A percentile compares a stretch with the other conserved stretches of the same genome.
phyloP scores from a whole-genome alignment of 768 basidiomycete species.

The Panaeolus papilionaceus region DNA sequence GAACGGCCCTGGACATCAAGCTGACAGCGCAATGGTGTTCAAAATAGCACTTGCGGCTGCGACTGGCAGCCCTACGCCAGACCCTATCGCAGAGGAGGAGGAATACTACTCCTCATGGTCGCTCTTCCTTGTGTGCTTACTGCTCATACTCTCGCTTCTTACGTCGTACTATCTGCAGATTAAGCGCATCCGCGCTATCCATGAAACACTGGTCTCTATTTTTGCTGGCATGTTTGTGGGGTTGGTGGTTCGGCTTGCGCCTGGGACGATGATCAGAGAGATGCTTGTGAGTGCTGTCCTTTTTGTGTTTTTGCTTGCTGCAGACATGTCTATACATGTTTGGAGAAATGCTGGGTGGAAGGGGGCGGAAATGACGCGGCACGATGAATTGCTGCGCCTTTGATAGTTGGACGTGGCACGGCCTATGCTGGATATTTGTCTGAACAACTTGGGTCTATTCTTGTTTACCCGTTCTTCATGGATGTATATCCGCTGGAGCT shows the following conservation, averaged over 20 bases:
- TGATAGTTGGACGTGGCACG: not conserved
- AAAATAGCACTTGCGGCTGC: conserved; percentile 38
- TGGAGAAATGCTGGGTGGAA: not conserved
- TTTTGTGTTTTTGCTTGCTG: not conserved
- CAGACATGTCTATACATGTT: not conserved
- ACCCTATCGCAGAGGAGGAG: conserved; percentile 70
- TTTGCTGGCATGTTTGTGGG: conserved; percentile 97
- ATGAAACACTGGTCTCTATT: conserved; percentile 96
- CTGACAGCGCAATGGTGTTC: conserved; percentile 37
- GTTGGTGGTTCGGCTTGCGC: conserved; percentile 85
- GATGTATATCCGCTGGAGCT: not conserved
- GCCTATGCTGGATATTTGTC: not conserved
- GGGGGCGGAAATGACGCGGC: not conserved
- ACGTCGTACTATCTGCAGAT: conserved; percentile 99
- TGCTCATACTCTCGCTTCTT: conserved; percentile 93
- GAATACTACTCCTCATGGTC: conserved; percentile 95
- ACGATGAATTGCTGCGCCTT: conserved; percentile 5
- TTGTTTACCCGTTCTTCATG: not conserved
- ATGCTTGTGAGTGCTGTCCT: conserved; percentile 81
- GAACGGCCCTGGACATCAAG: not conserved
- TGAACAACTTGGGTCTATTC: not conserved
- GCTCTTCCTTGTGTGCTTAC: conserved; percentile 89
- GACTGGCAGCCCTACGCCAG: conserved; percentile 35
- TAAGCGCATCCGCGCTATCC: conserved; percentile 92
- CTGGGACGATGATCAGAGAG: conserved; percentile 93